Percentiles rank a stretch among this genome's conserved stretches.
Conservation (phyloP, 768 basidiomycete genomes). For the Phanerochaete carnosa region DNA sequence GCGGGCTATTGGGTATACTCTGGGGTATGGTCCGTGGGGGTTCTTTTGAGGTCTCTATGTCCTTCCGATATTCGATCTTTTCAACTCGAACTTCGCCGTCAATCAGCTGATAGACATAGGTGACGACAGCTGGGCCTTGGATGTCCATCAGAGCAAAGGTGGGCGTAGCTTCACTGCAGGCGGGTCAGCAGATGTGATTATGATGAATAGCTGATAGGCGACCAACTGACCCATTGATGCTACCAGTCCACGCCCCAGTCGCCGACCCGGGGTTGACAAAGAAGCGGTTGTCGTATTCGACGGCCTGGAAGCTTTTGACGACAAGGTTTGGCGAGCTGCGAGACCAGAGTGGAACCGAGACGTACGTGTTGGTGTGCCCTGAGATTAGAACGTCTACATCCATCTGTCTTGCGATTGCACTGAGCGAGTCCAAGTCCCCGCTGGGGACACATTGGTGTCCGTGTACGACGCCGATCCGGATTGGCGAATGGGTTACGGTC, state of each 20-base stretch:
- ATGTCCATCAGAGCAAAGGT: slow-evolving; percentile 98
- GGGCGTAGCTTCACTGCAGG: slow-evolving; percentile 74
- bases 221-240: slow-evolving; percentile 55
- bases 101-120: slow-evolving; percentile 94
- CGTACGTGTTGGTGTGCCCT: slow-evolving; percentile 93
- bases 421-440: slow-evolving; percentile 89
- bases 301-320: slow-evolving; percentile 77
- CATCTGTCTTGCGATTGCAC: slow-evolving; percentile 88
- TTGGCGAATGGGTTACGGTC: slow-evolving; percentile 77
- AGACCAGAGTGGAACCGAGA: background rate
- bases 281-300: slow-evolving; percentile 88
- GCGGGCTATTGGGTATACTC: slow-evolving; percentile 44
- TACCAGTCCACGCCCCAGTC: slow-evolving; percentile 90
- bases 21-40: slow-evolving; percentile 46
- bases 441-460: slow-evolving; percentile 93
- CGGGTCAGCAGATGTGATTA: background rate
- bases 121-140: slow-evolving; percentile 94
- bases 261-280: slow-evolving; percentile 96
- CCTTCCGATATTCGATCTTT: slow-evolving; percentile 83
- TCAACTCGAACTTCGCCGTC: slow-evolving; percentile 93
- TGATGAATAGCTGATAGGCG: background rate
- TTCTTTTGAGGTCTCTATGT: slow-evolving; percentile 39
- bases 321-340: background rate
- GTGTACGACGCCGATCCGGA: slow-evolving; percentile 90
- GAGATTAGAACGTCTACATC: slow-evolving; percentile 95